phyloP scores from a whole-genome alignment of 306 rosid genomes.

The Medicago arabica region DNA sequence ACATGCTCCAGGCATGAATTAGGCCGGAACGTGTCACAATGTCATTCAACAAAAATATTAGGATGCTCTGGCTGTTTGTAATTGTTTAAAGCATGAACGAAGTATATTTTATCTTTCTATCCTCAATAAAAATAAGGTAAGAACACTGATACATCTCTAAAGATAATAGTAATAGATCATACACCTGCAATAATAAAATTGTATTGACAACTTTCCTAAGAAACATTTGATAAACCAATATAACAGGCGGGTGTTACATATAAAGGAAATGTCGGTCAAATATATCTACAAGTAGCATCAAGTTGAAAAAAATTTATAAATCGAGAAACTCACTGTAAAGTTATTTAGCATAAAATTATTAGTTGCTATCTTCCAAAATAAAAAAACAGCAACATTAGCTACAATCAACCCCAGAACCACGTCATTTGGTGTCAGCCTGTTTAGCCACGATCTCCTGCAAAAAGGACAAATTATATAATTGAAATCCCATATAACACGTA shows the following conservation, averaged over 20 bases:
- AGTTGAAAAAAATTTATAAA: slow-evolving; percentile 41
- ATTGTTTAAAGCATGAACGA: slow-evolving; percentile 21
- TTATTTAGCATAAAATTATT: slow-evolving; percentile 65
- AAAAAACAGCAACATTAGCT: slow-evolving; percentile 77
- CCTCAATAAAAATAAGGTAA: slow-evolving; percentile 15
- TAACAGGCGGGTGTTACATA: slow-evolving; percentile 18
- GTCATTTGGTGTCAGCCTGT: slow-evolving; percentile 49
- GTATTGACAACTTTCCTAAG: not conserved
- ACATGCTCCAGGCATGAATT: slow-evolving; percentile 29
- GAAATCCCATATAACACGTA: slow-evolving; percentile 13
- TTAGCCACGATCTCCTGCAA: slow-evolving; percentile 71
- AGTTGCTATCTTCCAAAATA: slow-evolving; percentile 67
- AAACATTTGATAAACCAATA: slow-evolving; percentile 21
- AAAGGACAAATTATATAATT: slow-evolving; percentile 45
- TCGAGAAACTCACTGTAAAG: slow-evolving; percentile 69
- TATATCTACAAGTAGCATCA: slow-evolving; percentile 28
- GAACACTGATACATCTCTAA: slow-evolving; percentile 2
- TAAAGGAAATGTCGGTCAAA: slow-evolving; percentile 35
- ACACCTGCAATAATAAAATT: slow-evolving; percentile 14
- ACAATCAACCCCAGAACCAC: slow-evolving; percentile 72
- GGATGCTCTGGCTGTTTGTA: slow-evolving; percentile 12
- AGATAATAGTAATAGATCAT: slow-evolving; percentile 11
- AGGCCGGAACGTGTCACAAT: not conserved
- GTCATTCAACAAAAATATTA: slow-evolving; percentile 34
- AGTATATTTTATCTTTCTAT: not conserved